Base-by-base conservation (phyloP, 305 asterid species). In the Ilex paraguariensis region DNA sequence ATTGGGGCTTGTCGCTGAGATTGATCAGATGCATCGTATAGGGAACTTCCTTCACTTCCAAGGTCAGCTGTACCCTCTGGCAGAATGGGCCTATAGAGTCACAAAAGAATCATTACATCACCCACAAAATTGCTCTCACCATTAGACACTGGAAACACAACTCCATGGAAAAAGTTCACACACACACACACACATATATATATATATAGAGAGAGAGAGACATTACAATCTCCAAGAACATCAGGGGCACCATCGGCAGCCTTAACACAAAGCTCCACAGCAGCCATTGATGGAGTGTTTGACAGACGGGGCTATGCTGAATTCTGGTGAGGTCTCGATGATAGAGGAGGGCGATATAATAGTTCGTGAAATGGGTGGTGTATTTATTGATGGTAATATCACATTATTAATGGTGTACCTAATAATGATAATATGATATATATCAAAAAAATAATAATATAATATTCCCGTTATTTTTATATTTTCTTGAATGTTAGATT, bases 211-310 rank as follows among this genome's bases (percentile, higher is more conserved):
- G 32, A 56, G 33, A 50, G 36, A 10, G 3, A 56, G 73, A 69
- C 16, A 58, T 74, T 82, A 88, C 96, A 88, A 77, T 86, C 96
- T 64, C 96, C 96, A n/a, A 77, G 87, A 15, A 72, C 32, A 57
- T 77, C 69, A 51, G 92, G 90, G 30, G 84, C 83, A 51, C 90
- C 95, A 15, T 62, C n/a, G 61, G 96, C 96, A 62, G 90, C 95
- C 77, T 88, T 88, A 16, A 81, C 95, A 72, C 84, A 79, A 61
- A 81, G 36, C 71, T 89, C 97, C 17, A 83, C 77, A 10, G 81
- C 77, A 10, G 81, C 84, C 89, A 76, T 79, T 70, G 72, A 66
- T 33, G 42, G 42, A 36, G 42, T 36, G 57, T 4, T 69, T 3
- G 49, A 49, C 13, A 44, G 54, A 36, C 0, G 42, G 42, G 6